Base-by-base conservation (phyloP, 176 grass and related monocot species). In the Juncus effusus region DNA sequence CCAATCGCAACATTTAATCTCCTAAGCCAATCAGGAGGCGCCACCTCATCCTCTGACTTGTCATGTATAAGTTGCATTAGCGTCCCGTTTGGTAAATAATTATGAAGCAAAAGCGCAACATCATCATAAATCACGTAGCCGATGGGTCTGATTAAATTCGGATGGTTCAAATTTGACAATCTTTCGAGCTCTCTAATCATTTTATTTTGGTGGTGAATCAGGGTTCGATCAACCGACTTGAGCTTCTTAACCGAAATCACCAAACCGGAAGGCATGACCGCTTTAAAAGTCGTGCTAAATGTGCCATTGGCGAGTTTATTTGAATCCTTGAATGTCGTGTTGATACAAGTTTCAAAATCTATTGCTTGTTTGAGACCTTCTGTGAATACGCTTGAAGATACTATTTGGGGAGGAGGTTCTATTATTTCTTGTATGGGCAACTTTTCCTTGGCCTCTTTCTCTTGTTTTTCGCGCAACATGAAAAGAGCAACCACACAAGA, bases 61-160 rank as follows among this genome's bases (percentile, higher is more conserved):
- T 69, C 63, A 68, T 92, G 88, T 57, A 97, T 73, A 15, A 92
- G 76, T 61, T 92, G 77, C 36, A 82, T 73, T 65, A 97, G 62
- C 16, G 93, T 89, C 52, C 93, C 93, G 38, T 97, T 97, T 3
- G 88, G 72, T 80, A 92, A 75, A 64, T 89, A 54, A 51, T 80
- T 75, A 74, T 97, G 88, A 61, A 97, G 88, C 60, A 97, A 51
- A 6, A 97, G 59, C 3, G 88, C 93, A 0, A 82, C 72, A 0
- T 97, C 88, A 49, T 96, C 85, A 2, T 97, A 97, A 51, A 97
- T 92, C 62, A 89, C 82, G 61, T 86, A 97, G 2, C 93, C 93
- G 0, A 97, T 86, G 19, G 93, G 82, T 12, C 72, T 55, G 61
- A 97, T 77, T 58, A 97, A 82, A 77, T 97, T 97, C 3, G 73